Conservation (phyloP, 2,329 filamentous ascomycete genomes). For the Lachnellula occidentalis region DNA sequence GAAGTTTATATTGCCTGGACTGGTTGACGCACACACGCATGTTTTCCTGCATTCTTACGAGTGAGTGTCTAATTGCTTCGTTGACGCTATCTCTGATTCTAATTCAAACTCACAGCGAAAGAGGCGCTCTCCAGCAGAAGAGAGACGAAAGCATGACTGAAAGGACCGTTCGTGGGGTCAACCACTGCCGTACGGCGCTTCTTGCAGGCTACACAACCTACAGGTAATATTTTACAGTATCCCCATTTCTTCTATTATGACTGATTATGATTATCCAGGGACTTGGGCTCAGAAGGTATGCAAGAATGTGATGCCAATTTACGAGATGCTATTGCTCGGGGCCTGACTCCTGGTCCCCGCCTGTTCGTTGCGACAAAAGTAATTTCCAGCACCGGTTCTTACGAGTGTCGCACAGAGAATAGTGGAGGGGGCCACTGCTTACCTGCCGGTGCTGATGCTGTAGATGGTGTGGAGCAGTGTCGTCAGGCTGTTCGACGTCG, state of each 20-base stretch:
- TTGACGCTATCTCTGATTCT: not conserved
- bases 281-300: constrained; percentile 49
- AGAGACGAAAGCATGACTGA: constrained; percentile 55
- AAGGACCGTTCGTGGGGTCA: constrained; percentile 47
- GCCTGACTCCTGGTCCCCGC: constrained; percentile 47
- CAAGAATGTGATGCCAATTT: constrained; percentile 45
- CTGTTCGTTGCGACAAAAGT: constrained; percentile 50
- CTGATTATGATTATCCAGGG: constrained; percentile 28
- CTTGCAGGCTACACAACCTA: constrained; percentile 55
- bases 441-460: constrained; percentile 38
- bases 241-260: too few species aligned
- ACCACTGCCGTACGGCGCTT: constrained; percentile 47
- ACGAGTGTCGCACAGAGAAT: constrained; percentile 41
- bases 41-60: constrained; percentile 49
- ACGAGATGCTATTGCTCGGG: constrained; percentile 49
- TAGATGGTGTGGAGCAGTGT: constrained; percentile 43
- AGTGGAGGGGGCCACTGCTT: constrained; percentile 26
- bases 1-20: constrained; percentile 45
- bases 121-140: constrained; percentile 42
- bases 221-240: not conserved
- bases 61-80: constrained; percentile 19
- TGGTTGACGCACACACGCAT: constrained; percentile 52
- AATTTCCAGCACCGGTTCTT: constrained; percentile 45
- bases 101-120: constrained; percentile 29
- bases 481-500: constrained; percentile 42